phyloP scores from a whole-genome alignment of 345 rosid genomes.

The Xanthoceras sorbifolium region DNA sequence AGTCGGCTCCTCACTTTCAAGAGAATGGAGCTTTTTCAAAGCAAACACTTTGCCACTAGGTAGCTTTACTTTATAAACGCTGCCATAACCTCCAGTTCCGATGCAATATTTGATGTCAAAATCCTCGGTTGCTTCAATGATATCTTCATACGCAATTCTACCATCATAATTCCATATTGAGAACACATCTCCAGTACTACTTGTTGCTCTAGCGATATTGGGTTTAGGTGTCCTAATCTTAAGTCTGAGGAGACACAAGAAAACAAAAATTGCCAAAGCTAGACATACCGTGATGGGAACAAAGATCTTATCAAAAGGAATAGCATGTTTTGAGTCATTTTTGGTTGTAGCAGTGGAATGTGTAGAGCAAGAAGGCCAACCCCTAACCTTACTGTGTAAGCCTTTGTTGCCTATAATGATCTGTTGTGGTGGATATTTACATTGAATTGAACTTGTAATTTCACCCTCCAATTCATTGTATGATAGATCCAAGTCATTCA shows the following conservation, averaged over 20 bases:
- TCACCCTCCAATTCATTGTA: not conserved
- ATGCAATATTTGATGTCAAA: slow-evolving; percentile 24
- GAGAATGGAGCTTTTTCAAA: slow-evolving; percentile 18
- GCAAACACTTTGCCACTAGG: slow-evolving; percentile 19
- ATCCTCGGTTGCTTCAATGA: slow-evolving; percentile 20
- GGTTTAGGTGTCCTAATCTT: too few relatives aligned
- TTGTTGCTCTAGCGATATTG: not conserved
- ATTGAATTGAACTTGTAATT: too few relatives aligned
- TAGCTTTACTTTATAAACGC: slow-evolving; percentile 16
- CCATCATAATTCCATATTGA: slow-evolving; percentile 24
- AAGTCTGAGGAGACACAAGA: too few relatives aligned
- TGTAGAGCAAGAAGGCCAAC: not conserved
- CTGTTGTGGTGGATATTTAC: not conserved
- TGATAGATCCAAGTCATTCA: not conserved
- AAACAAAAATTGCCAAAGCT: too few relatives aligned
- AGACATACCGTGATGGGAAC: too few relatives aligned
- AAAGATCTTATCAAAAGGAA: too few relatives aligned
- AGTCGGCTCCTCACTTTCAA: slow-evolving; percentile 1
- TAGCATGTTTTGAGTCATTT: too few relatives aligned
- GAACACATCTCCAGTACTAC: slow-evolving; percentile 5
- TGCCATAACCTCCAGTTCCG: slow-evolving; percentile 26
- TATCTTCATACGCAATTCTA: slow-evolving; percentile 16
- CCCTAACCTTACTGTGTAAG: not conserved
- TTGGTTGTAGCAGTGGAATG: too few relatives aligned
- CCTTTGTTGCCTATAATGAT: not conserved